A percentile compares a stretch with the other conserved stretches of the same genome.
These are phyloP conservation scores for Lipomyces yarrowii DNA, from an alignment of 1,139 yeast species.

Conservation along the genomic window DNA sequence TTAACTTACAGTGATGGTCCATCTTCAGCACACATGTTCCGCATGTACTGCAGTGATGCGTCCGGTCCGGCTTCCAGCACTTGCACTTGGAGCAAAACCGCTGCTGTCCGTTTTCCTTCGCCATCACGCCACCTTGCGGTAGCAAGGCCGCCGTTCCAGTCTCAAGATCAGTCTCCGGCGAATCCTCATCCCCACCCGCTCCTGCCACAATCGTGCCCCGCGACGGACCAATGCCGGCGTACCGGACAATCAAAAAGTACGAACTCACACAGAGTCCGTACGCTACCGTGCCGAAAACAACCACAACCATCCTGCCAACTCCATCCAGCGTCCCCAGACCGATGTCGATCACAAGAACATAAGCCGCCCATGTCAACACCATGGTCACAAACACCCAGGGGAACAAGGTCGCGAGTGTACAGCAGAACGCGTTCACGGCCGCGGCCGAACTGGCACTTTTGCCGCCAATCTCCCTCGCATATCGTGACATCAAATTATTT, in stretches of 20 bases:
- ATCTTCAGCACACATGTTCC: slow-evolving; percentile 44
- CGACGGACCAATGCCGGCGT: slow-evolving; percentile 68
- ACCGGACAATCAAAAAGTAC: slow-evolving; percentile 56
- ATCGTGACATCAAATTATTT: background rate
- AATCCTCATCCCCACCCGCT: slow-evolving; percentile 1
- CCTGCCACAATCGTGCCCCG: slow-evolving; percentile 38
- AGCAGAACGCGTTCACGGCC: slow-evolving; percentile 44
- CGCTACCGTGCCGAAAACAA: slow-evolving; percentile 36
- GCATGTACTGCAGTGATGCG: slow-evolving; percentile 49
- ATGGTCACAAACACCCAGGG: slow-evolving; percentile 61
- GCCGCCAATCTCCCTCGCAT: background rate
- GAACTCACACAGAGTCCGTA: slow-evolving; percentile 45
- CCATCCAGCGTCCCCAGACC: slow-evolving; percentile 33
- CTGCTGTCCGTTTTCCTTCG: slow-evolving; percentile 52
- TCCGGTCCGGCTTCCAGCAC: slow-evolving; percentile 90
- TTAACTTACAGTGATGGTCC: slow-evolving; percentile 72
- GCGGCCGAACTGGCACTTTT: slow-evolving; percentile 11
- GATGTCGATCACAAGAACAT: slow-evolving; percentile 45
- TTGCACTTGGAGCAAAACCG: slow-evolving; percentile 72
- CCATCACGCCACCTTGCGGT: slow-evolving; percentile 46
- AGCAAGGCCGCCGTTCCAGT: slow-evolving; percentile 38
- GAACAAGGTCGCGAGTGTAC: slow-evolving; percentile 54
- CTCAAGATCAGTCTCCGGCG: slow-evolving; percentile 32
- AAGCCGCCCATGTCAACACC: slow-evolving; percentile 62
- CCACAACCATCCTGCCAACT: slow-evolving; percentile 33